These are phyloP conservation scores for Cnidoscolus chayamansa DNA, from an alignment of 441 rosid genomes.

Conservation along the genomic window DNA sequence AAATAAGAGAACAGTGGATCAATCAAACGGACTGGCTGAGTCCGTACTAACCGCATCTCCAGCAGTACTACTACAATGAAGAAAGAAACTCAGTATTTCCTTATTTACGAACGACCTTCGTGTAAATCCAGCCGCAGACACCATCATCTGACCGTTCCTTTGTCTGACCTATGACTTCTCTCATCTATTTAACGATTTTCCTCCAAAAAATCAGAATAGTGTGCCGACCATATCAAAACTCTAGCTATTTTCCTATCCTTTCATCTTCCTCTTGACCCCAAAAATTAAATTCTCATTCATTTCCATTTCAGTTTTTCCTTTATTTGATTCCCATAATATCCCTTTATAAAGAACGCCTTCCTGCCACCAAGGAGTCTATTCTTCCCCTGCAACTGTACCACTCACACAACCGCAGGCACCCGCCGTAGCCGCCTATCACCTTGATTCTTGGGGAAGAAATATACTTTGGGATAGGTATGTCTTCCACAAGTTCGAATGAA, in stretches of 20 bases:
- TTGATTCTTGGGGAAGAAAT: neutral
- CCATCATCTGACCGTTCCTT: conserved; percentile 17
- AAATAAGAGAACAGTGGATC: too few species aligned
- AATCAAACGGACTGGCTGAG: conserved; percentile 17
- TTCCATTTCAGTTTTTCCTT: neutral
- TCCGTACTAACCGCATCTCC: neutral
- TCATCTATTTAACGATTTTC: neutral
- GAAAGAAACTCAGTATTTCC: too few species aligned
- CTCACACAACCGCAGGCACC: neutral
- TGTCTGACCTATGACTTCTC: conserved; percentile 23
- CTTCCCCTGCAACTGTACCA: neutral
- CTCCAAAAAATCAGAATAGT: conserved; percentile 9
- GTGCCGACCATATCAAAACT: conserved; percentile 18
- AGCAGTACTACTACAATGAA: neutral
- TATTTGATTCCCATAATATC: neutral
- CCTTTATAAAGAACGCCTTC: conserved; percentile 4
- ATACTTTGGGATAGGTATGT: neutral
- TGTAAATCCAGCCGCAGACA: conserved; percentile 13
- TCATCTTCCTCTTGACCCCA: neutral
- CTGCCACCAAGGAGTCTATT: neutral
- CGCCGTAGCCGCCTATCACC: neutral
- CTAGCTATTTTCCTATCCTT: neutral
- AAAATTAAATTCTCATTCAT: neutral
- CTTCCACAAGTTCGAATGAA: conserved; percentile 11
- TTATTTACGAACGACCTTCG: neutral